These are phyloP conservation scores for Pistacia integerrima DNA, from an alignment of 345 rosid species.

Conservation along the genomic window DNA sequence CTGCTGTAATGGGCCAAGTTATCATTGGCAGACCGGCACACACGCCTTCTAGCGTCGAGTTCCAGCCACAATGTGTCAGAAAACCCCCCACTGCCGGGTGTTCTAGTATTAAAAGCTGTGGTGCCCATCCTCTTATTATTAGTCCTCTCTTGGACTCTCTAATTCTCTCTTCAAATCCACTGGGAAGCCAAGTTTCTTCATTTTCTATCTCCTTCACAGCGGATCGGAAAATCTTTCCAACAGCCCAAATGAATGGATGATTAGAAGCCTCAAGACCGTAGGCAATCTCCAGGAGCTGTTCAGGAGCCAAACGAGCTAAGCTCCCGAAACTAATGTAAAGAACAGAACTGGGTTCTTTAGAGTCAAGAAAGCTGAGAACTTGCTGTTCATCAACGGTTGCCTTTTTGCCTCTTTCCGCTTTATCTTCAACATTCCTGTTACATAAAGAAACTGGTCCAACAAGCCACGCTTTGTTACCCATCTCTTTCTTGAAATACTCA, in stretches of 20 bases:
- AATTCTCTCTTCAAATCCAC: slow-evolving; percentile 42
- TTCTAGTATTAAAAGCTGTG: slow-evolving; percentile 46
- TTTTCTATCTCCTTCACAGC: slow-evolving; percentile 5
- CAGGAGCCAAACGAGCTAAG: slow-evolving; percentile 29
- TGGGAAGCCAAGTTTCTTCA: slow-evolving; percentile 32
- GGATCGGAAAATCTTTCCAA: slow-evolving; percentile 29
- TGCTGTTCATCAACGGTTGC: slow-evolving; percentile 28
- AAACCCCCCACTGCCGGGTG: slow-evolving; percentile 50
- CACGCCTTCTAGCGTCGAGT: slow-evolving; percentile 43
- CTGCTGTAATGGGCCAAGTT: slow-evolving; percentile 42
- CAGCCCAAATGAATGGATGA: slow-evolving; percentile 52
- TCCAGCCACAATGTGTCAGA: slow-evolving; percentile 61
- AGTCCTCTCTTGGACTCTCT: slow-evolving; percentile 33
- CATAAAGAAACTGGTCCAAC: slow-evolving; percentile 53
- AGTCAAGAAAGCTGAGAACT: slow-evolving; percentile 46
- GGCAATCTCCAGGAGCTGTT: slow-evolving; percentile 49
- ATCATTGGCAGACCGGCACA: slow-evolving; percentile 45
- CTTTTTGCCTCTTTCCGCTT: slow-evolving; percentile 43
- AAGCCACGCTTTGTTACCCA: slow-evolving; percentile 45
- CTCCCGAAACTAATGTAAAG: slow-evolving; percentile 56
- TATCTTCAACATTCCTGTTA: slow-evolving; percentile 37
- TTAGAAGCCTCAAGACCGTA: slow-evolving; percentile 42
- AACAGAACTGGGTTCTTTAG: slow-evolving; percentile 47
- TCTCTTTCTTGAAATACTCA: slow-evolving; percentile 32
- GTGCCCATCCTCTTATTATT: slow-evolving; percentile 58